Conservation (phyloP, 2,329 filamentous ascomycete genomes). For the Talaromyces sp. region DNA sequence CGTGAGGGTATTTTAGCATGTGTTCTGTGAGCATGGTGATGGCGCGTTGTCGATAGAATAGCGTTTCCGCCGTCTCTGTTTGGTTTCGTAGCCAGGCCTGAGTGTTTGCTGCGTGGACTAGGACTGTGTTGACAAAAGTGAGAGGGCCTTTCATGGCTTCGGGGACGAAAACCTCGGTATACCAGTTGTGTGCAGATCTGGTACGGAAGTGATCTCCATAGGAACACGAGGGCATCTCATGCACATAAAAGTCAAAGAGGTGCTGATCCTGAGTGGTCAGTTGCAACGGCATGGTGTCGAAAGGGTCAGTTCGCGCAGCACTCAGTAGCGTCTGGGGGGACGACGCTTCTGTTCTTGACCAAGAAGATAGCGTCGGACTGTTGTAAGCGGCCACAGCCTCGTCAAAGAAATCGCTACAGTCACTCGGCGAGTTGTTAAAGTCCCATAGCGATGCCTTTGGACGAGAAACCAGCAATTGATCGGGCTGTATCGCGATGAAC, state of each 20-base stretch:
- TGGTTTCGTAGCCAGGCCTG: constrained; percentile 34
- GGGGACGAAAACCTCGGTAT: constrained; percentile 34
- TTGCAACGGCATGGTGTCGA: constrained; percentile 31
- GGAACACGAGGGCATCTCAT: constrained; percentile 35
- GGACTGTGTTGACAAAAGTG: constrained; percentile 35
- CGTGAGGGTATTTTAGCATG: constrained; percentile 24
- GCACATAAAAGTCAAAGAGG: constrained; percentile 38
- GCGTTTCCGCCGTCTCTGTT: constrained; percentile 24
- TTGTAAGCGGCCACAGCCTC: neutral
- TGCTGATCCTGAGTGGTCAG: constrained; percentile 26
- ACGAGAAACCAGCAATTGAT: neutral
- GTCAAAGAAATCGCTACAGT: neutral
- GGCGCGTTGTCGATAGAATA: constrained; percentile 29
- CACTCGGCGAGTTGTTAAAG: neutral
- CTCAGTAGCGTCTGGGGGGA: constrained; percentile 26
- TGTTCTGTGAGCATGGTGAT: constrained; percentile 31
- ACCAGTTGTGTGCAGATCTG: constrained; percentile 34
- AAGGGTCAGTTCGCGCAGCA: constrained; percentile 34
- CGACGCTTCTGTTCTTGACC: constrained; percentile 8
- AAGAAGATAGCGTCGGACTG: constrained; percentile 13
- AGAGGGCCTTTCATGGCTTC: constrained; percentile 37
- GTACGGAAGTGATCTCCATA: constrained; percentile 34
- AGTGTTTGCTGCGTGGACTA: constrained; percentile 36
- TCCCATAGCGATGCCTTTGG: neutral
- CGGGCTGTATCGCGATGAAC: neutral